Evolutionary conservation across 2,329 filamentous ascomycete species (phyloP).

Genomic region (Clonostachys byssicola): DNA sequence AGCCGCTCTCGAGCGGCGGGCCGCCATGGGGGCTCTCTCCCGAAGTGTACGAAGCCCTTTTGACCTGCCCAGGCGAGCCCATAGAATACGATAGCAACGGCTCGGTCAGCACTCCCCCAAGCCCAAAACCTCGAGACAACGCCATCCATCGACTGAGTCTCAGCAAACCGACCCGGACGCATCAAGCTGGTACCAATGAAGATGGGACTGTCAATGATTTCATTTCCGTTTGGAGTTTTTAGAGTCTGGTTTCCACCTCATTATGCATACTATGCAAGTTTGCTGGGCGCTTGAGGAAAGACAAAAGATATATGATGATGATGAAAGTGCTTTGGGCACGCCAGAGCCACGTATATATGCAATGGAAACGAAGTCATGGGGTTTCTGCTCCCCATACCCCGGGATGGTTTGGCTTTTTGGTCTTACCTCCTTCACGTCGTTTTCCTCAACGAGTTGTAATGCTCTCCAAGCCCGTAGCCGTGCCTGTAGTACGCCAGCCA

Average conservation of each 20-base stretch:
- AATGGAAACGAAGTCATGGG: too few relatives aligned
- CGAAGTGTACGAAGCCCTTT: slow-evolving; percentile 67
- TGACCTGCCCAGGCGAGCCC: slow-evolving; percentile 65
- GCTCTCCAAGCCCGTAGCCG: slow-evolving; percentile 90
- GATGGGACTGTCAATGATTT: slow-evolving; percentile 46
- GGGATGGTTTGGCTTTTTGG: too few relatives aligned
- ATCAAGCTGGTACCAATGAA: slow-evolving; percentile 36
- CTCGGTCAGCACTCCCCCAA: slow-evolving; percentile 31
- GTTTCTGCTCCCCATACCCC: too few relatives aligned
- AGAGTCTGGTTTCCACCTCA: slow-evolving; percentile 2
- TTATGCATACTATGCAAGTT: too few relatives aligned
- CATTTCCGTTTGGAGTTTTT: slow-evolving; percentile 47
- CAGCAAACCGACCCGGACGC: slow-evolving; percentile 45
- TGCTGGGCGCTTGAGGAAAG: too few relatives aligned
- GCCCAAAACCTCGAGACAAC: slow-evolving; percentile 28
- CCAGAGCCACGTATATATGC: background rate
- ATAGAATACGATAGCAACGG: slow-evolving; percentile 52
- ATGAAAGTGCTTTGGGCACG: too few relatives aligned
- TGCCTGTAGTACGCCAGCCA: slow-evolving; percentile 97
- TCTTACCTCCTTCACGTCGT: slow-evolving; percentile 10
- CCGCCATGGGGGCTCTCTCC: slow-evolving; percentile 71
- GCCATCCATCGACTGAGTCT: slow-evolving; percentile 41
- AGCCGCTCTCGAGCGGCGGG: slow-evolving; percentile 59
- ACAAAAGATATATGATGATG: too few relatives aligned
- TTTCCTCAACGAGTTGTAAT: slow-evolving; percentile 85